phyloP scores from a whole-genome alignment of 2,329 filamentous ascomycete genomes.

The Pyrenochaeta sp. region DNA sequence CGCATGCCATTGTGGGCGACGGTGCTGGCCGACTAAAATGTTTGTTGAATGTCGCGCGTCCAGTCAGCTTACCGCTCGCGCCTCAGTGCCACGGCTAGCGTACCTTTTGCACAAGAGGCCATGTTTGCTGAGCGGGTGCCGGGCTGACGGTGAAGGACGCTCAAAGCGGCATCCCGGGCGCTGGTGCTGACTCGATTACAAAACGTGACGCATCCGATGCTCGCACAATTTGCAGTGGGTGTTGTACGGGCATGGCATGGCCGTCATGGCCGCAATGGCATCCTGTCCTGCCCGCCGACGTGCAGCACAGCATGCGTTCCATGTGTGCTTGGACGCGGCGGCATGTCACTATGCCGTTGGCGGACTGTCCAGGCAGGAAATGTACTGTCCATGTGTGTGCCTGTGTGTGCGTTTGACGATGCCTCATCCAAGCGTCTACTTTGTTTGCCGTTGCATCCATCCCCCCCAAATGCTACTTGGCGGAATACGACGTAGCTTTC shows the following conservation, averaged over 20 bases:
- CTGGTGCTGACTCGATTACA: slow-evolving; percentile 28
- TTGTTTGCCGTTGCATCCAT: slow-evolving; percentile 23
- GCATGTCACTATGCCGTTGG: too few species aligned
- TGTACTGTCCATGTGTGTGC: too few species aligned
- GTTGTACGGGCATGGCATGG: too few species aligned
- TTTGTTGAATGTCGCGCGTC: slow-evolving; percentile 25
- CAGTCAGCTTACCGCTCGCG: slow-evolving; percentile 28
- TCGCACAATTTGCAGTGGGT: slow-evolving; percentile 13
- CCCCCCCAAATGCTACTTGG: slow-evolving; percentile 18
- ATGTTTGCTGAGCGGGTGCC: slow-evolving; percentile 8
- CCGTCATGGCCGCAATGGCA: too few species aligned
- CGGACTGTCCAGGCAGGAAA: too few species aligned
- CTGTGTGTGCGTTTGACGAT: background rate
- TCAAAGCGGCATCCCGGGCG: slow-evolving; percentile 38
- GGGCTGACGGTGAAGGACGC: slow-evolving; percentile 25
- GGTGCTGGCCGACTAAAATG: slow-evolving; percentile 4
- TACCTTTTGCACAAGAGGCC: slow-evolving; percentile 15
- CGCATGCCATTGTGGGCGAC: slow-evolving; percentile 8
- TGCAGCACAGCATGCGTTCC: too few species aligned
- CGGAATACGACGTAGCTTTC: slow-evolving; percentile 11
- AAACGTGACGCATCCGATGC: slow-evolving; percentile 33
- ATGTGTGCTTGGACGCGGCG: background rate
- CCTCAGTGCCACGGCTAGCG: slow-evolving; percentile 17
- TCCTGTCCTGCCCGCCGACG: too few species aligned
- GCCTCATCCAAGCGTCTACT: slow-evolving; percentile 1